Percentiles rank a stretch among this genome's conserved stretches.
These are phyloP conservation scores for Fonsecaea monophora DNA, from an alignment of 2,329 filamentous ascomycete genomes.

Conservation along the genomic window DNA sequence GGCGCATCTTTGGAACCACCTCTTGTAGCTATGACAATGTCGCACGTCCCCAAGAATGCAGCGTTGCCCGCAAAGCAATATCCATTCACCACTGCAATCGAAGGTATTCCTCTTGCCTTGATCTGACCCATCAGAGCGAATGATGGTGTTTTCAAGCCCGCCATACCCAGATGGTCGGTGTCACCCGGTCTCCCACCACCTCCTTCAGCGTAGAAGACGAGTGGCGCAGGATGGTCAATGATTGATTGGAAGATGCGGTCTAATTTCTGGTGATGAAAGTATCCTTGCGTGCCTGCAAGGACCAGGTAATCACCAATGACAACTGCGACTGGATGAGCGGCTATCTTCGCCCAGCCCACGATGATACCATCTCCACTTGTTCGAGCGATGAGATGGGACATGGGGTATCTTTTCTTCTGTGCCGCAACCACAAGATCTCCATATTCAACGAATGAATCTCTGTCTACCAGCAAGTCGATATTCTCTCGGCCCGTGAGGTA, in stretches of 20 bases:
- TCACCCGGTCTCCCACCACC: constrained; percentile 35
- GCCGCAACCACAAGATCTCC: constrained; percentile 35
- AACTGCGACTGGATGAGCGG: constrained; percentile 33
- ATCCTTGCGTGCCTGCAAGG: constrained; percentile 34
- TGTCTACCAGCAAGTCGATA: constrained; percentile 34
- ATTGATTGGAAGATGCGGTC: constrained; percentile 36
- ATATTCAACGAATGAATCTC: constrained; percentile 32
- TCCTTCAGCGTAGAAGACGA: constrained; percentile 35
- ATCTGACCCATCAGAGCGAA: constrained; percentile 34
- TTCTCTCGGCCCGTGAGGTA: constrained; percentile 35
- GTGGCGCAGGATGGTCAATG: constrained; percentile 34
- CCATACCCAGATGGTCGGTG: constrained; percentile 32
- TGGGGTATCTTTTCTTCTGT: constrained; percentile 33
- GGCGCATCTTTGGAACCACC: constrained; percentile 34
- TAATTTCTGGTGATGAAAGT: constrained; percentile 35
- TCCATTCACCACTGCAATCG: constrained; percentile 34
- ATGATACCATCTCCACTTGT: constrained; percentile 35
- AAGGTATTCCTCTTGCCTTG: constrained; percentile 36
- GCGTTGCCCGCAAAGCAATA: constrained; percentile 37
- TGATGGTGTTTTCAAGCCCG: constrained; percentile 34
- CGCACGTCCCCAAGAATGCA: constrained; percentile 34
- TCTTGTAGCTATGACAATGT: constrained; percentile 33
- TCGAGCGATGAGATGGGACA: constrained; percentile 35
- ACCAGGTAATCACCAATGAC: constrained; percentile 36
- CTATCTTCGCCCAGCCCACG: constrained; percentile 35